Base-by-base conservation (phyloP, 2,329 filamentous ascomycete genomes). In the Leptographium wingfieldii region DNA sequence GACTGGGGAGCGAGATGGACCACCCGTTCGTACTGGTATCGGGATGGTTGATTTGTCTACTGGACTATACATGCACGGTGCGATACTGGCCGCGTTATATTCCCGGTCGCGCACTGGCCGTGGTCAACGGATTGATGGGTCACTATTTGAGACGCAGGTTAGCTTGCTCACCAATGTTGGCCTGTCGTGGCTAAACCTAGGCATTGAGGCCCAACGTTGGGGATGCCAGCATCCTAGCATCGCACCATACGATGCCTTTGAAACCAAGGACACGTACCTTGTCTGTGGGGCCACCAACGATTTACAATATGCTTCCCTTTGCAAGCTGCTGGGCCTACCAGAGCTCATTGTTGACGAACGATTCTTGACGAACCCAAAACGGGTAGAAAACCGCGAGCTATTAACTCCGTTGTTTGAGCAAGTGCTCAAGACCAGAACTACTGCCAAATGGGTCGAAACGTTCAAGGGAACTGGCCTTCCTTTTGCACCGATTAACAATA, bases 91-190 rank as follows among this genome's bases (percentile, higher is more conserved):
- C 1, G 61, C 61, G 10, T 25, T 62, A 3, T 40, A 46, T 11
- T 51, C 54, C 3, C 61, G 61, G 22, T 19, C 40, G 3, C 59
- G 49, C 27, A 51, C 25, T 0, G 61, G 61, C 11, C 27, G 27
- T 11, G 61, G 61, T n/a, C 61, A 62, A 57, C 59, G 57, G 22
- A 51, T 62, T 14, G 59, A 61, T 33, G 59, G 52, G 1, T 62
- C 61, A n/a, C 59, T 62, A 1, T 61, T 62, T 33, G 61, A 62
- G 54, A 62, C 59, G 9, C 60, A 60, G 10, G 38, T 62, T 29
- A 60, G 59, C 49, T 27, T 62, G 29, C 58, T 59, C 48, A 59
- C 61, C 53, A 62, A 61, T 43, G 61, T 62, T 10, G 59, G 53
- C 22, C 56, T 62, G 29, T 49, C 59, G 11, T 61, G 61, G 61